Evolutionary conservation across 371 early-diverging fungal species (phyloP).

Genomic region (Mucor indicus): DNA sequence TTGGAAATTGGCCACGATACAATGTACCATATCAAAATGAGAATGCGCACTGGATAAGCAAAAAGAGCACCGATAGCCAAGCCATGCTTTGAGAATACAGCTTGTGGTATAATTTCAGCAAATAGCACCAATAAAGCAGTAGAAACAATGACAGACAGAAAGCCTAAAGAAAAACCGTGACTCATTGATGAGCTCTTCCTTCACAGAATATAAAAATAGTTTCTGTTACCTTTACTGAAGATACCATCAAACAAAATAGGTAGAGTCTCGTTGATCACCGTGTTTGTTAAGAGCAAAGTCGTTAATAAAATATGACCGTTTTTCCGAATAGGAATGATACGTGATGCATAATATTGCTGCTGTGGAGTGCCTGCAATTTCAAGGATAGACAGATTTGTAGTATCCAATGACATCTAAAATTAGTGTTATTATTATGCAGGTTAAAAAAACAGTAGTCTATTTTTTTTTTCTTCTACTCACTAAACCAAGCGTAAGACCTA

Average conservation of each 20-base stretch:
- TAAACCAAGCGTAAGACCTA: conserved; percentile 48
- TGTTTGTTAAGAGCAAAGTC: conserved; percentile 76
- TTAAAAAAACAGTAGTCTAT: too few relatives aligned
- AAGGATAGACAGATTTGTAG: conserved; percentile 56
- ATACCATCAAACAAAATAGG: conserved; percentile 74
- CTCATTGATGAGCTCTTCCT: too few relatives aligned
- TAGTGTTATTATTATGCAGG: background rate
- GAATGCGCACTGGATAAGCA: conserved; percentile 66
- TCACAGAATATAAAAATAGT: too few relatives aligned
- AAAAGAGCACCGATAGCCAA: conserved; percentile 79
- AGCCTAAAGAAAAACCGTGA: conserved; percentile 46
- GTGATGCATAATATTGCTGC: conserved; percentile 63
- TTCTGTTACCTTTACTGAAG: conserved; percentile 57
- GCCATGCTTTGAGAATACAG: conserved; percentile 78
- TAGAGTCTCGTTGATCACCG: conserved; percentile 81
- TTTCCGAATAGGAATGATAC: conserved; percentile 72
- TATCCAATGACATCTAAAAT: conserved; percentile 64
- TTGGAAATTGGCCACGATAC: conserved; percentile 80
- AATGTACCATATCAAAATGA: conserved; percentile 64
- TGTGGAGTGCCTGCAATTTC: conserved; percentile 60
- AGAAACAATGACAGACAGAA: conserved; percentile 72
- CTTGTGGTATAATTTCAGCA: conserved; percentile 88
- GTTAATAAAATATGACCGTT: conserved; percentile 78
- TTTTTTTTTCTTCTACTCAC: too few relatives aligned
- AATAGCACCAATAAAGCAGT: conserved; percentile 77